Evolutionary conservation across 306 rosid species (phyloP).

Genomic region (Acacia confusa): DNA sequence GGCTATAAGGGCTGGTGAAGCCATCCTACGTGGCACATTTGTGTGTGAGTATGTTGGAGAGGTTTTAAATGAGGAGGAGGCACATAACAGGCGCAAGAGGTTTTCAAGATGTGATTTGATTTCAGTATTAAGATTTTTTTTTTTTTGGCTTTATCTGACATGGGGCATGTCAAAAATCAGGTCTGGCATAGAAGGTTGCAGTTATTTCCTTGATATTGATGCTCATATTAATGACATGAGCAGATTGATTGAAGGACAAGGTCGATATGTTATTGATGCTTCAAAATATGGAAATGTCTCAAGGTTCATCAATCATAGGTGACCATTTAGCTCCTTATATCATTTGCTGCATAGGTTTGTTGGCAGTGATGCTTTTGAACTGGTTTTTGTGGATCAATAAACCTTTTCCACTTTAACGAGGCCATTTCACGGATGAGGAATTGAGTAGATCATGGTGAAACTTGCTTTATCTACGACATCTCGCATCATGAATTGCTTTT

Average conservation of each 20-base stretch:
- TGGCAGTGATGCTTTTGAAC: background rate
- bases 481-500: conserved; percentile 13
- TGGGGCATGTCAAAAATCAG: conserved; percentile 47
- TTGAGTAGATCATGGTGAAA: background rate
- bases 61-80: conserved; percentile 73
- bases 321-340: conserved; percentile 26
- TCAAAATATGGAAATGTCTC: conserved; percentile 84
- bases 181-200: conserved; percentile 51
- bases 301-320: conserved; percentile 97
- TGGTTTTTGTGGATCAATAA: background rate
- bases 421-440: background rate
- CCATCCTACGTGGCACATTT: conserved; percentile 87
- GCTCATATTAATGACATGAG: conserved; percentile 84
- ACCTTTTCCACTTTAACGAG: background rate
- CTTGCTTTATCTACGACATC: background rate
- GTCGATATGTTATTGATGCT: conserved; percentile 65
- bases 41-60: conserved; percentile 94
- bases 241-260: conserved; percentile 77
- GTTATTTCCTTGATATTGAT: conserved; percentile 62
- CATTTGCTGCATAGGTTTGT: background rate
- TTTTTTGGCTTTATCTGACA: conserved; percentile 28
- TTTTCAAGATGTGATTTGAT: conserved; percentile 36
- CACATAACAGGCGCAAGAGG: conserved; percentile 69
- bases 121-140: background rate
- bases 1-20: conserved; percentile 91